A percentile compares a stretch with the other conserved stretches of the same genome.
These are phyloP conservation scores for bread wheat (Triticum aestivum) DNA, from an alignment of 176 grass and related monocot genomes.

Conservation along the genomic window IWGSC_CS_RefSeq_v2.1 NC_057809.1:573701981-573702480, in stretches of 20 bases:
- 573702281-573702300: constrained; percentile 3
- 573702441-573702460: background rate
- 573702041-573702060: background rate
- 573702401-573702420: background rate
- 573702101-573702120: background rate
- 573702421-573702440: background rate
- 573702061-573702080: background rate
- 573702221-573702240: background rate
- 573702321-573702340: background rate
- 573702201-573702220: too few relatives aligned
- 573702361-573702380: constrained; percentile 3
- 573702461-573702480: background rate
- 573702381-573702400: background rate
- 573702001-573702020: background rate
- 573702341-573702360: constrained; percentile 15
- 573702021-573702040: background rate
- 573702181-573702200: background rate
- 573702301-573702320: background rate
- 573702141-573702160: background rate
- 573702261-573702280: background rate
- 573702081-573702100: background rate
- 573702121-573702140: background rate
- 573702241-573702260: background rate
- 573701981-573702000: constrained; percentile 19
- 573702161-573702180: constrained; percentile 1